Evolutionary conservation across 2,329 filamentous ascomycete species (phyloP), one percentile per base, ranked within the genome.

Genomic region (Pestalotiopsis sp.): DNA sequence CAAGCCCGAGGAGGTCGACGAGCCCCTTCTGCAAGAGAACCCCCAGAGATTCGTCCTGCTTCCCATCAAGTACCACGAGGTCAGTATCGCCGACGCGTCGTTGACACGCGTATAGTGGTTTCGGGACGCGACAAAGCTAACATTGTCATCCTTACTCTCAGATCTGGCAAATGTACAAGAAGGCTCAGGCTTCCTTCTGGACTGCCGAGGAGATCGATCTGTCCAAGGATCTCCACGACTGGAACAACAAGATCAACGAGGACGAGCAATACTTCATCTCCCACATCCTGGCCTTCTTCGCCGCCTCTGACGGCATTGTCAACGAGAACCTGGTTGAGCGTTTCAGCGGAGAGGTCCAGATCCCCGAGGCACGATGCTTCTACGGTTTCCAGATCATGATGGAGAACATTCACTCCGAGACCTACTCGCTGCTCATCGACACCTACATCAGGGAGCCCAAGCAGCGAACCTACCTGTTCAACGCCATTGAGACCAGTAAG

Each of bases 151-250:
- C 6, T 70, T 69, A 63, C 65, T 70, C 72, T 79, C 75, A 98
- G 94, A 97, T 98, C 82, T 99, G 96, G 96, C 95, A 98, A 83
- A 98, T 98, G 95, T 99, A 99, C 90, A 99, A 99, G 90, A 98
- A 98, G 86, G 94, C 94, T 73, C 95, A 99, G 82, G 96, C 96
- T 65, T 98, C 96, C 57, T 99, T 99, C 91, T 99, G 96, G 96
- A 99, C 96, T 56, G 96, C 96, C 65, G 96, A 99, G 82, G 96
- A 99, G 86, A 98, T 99, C 75, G 96, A 99, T 83, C 89, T 99
- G 64, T 98, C 95, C 77, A 99, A 99, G 86, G 96, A 99, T 81
- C 88, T 98, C 68, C 93, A 98, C 86, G 96, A 99, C 86, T 99
- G 96, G 96, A 97, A 97, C 88, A 97, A 98, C 87, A 92, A 92